Base-by-base conservation (phyloP, 768 basidiomycete species). In the Boletales sp. region DNA sequence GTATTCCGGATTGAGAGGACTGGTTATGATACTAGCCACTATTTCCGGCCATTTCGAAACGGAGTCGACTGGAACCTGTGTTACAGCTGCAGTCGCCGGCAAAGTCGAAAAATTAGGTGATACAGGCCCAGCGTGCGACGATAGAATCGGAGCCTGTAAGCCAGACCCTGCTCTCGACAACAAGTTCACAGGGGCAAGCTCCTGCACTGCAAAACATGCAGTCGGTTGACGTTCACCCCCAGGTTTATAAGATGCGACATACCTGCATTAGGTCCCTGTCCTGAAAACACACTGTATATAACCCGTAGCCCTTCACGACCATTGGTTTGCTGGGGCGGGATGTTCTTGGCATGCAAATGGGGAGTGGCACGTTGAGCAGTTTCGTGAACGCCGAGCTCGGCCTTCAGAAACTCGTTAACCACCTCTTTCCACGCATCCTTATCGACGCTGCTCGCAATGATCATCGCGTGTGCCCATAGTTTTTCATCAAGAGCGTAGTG, bases 401-500 rank as follows among this genome's bases (percentile, higher is more conserved):
- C 74, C 32, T 80, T 80, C 33, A 94, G 66, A 60, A 98, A 99
- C 52, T 94, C 90, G 39, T 78, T 81, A 0, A 91, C 88, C 12
- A 87, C 88, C 53, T 93, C 91, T 60, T 89, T 90, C 93, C 93
- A 98, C 2, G 90, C 77, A 28, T 96, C 94, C 58, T 89, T 90
- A 66, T 95, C 95, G 45, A 96, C 80, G 48, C 89, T 87, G 60
- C 90, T 94, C 10, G 95, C 84, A 55, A 99, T 93, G 48, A 98
- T 69, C 81, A 98, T 83, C 2, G 96, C 95, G 67, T 99, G 96
- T 1, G 91, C 84, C 94, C 95, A 99, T 37, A 98, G 68, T 60
- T 81, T 87, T 67, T 93, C 81, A 51, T 94, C 89, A 38, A 91
- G 74, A 3, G 96, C 95, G 64, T 83, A 94, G 50, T 84, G 83